A percentile compares a stretch with the other conserved stretches of the same genome.
Evolutionary conservation across 306 rosid species (phyloP).

Genomic region (Lupinus albus): DNA sequence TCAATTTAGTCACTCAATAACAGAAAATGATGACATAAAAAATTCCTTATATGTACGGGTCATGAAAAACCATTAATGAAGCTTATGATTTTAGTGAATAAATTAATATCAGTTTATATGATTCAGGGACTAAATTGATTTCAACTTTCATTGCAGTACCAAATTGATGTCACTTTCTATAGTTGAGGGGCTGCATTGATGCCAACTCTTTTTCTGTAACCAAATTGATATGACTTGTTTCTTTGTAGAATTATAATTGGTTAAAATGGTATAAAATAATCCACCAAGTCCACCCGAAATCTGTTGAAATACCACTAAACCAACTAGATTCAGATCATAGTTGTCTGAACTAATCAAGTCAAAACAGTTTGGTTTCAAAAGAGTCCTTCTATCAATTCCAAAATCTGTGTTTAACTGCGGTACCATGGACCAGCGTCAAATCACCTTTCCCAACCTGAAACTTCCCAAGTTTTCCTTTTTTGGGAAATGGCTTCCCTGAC

Average conservation of each 20-base stretch:
- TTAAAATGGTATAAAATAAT: not conserved
- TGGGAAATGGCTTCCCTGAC: not conserved
- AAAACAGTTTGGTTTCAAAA: not conserved
- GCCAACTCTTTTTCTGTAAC: not conserved
- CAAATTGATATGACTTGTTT: not conserved
- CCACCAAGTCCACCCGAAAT: not conserved
- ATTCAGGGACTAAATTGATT: not conserved
- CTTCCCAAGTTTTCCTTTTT: not conserved
- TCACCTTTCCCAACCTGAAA: too few relatives aligned
- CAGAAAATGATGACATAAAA: not conserved
- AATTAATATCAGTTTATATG: too few relatives aligned
- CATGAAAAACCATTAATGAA: not conserved
- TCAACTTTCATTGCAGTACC: not conserved
- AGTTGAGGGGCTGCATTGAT: not conserved
- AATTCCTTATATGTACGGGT: not conserved
- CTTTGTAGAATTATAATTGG: not conserved
- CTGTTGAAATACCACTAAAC: not conserved
- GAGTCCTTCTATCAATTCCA: not conserved
- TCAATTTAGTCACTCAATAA: not conserved
- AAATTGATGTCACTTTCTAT: not conserved
- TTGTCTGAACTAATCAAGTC: slow-evolving; percentile 7
- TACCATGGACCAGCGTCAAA: not conserved
- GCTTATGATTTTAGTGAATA: not conserved
- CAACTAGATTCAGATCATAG: not conserved
- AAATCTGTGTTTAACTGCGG: not conserved